Evolutionary conservation across 768 basidiomycete genomes (phyloP), one percentile per base, ranked within the genome.

Genomic region (Termitomyces bulborhizus): DNA sequence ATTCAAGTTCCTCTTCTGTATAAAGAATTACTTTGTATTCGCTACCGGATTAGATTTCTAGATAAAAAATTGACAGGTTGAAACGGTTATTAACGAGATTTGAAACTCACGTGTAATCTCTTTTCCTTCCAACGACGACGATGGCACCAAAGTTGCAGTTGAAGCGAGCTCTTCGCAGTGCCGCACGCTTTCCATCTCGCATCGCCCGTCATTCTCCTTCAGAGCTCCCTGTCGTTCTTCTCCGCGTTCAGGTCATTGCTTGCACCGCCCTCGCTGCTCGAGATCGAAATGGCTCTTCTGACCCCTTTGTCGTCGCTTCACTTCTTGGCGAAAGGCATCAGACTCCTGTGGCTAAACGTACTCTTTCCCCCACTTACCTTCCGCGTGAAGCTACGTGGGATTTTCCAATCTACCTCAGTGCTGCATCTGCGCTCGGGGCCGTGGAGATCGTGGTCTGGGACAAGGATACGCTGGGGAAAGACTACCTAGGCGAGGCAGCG

Each of bases 401-500:
- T 56, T 92, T 95, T 62, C 89, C 93, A 0, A 76, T 97, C 16
- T 90, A 88, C 61, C 76, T 88, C 16, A 88, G 9, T 3, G 46
- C 36, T 12, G 42, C 21, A 6, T 26, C 18, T 0, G 31, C 76
- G 44, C 77, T 90, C 4, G 87, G 88, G 34, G 83, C 79, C 1
- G 62, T 98, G 42, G 94, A 98, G 69, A 74, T 93, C 34, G 85
- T 97, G 12, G 78, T 94, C 0, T 99, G 96, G 95, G 94, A 95
- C 70, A 93, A 88, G 73, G 95, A 98, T 69, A 74, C 90, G 60
- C 68, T 93, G 63, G 81, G 78, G 63, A 97, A 94, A 72, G 96
- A 98, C 44, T 99, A 97, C 67, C 78, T 99, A 15, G 97, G 97
- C 15, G 96, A 99, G 69, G 80, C 82, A 4, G 80, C 86, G 0